Evolutionary conservation across 2,329 filamentous ascomycete species (phyloP).

Genomic region (Cercospora berteroae): DNA sequence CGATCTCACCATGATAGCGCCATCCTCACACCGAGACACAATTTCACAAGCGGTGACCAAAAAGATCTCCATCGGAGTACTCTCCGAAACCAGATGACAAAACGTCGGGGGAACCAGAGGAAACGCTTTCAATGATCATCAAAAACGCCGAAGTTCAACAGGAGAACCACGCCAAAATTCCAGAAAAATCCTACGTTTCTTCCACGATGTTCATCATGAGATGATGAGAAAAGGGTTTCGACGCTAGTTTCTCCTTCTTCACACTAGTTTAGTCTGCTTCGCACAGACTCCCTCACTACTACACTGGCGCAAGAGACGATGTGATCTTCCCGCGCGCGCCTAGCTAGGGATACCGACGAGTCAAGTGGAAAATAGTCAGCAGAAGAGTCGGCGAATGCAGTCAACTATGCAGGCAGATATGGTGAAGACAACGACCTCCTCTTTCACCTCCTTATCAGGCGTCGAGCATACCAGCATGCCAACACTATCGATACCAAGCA

Average conservation of each 20-base stretch:
- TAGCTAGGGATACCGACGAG: neutral
- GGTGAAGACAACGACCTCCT: too few relatives aligned
- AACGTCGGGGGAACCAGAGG: neutral
- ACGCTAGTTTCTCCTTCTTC: neutral
- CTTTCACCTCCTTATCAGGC: too few relatives aligned
- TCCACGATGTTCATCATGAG: neutral
- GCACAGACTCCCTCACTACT: neutral
- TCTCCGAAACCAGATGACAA: neutral
- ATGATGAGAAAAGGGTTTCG: neutral
- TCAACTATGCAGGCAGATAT: neutral
- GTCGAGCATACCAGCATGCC: too few relatives aligned
- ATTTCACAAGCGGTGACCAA: neutral
- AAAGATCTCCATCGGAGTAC: neutral
- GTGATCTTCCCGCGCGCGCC: neutral
- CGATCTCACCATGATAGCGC: neutral
- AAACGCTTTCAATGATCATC: neutral
- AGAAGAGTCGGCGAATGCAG: neutral
- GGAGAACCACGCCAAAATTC: neutral
- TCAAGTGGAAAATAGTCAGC: neutral
- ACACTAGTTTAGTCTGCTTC: neutral
- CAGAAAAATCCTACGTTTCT: neutral
- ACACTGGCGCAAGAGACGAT: neutral
- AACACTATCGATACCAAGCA: neutral
- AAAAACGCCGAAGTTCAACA: neutral
- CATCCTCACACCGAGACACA: neutral